Evolutionary conservation across 768 basidiomycete genomes (phyloP), one percentile per base, ranked within the genome.

Genomic region (Mrakia hoshinonis): DNA sequence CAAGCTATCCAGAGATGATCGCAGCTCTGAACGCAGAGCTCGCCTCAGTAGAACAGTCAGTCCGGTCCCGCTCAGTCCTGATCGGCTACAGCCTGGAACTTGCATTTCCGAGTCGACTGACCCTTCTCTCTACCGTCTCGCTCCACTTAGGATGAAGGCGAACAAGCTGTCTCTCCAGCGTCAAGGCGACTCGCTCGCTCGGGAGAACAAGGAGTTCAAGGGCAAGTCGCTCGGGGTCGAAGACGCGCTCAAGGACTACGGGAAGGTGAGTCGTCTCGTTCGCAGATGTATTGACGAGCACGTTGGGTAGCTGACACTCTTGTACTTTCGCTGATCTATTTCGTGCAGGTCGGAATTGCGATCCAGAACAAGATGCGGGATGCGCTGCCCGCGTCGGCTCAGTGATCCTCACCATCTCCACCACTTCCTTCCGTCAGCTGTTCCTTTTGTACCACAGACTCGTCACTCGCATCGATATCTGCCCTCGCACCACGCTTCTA

Each of bases 1-100:
- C 46, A 15, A 22, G 26, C 10, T 47, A 66, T 47, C 26, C 34
- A 7, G 46, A 66, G 26, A 29, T 66, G 12, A 47, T 66, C 48
- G 64, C 64, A 4, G 64, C 64, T n/a, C 29, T 66, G 22, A 47
- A 2, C 24, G 43, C 48, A 22, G 64, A 66, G 24, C 64, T 66
- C 29, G 46, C 64, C 22, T 34, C 43, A 20, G 29, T 66, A 31
- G 46, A 43, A 43, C 43, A 47, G 64, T 66, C 22, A 24, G 48
- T 36, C 34, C 31, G 6, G 43, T 31, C 39, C 38, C n/a, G 10
- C 39, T 24, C 12, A 9, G 34, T 39, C 20, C 2, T 38, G 31
- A 7, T 58, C 15, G 29, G 31, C 29, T 20, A n/a, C 39, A 12
- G 5, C 61, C 61, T 9, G n/a, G n/a, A n/a, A n/a, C 52, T 54